phyloP scores from a whole-genome alignment of 257 asterid genomes.

The Nicotiana tomentosiformis region DNA sequence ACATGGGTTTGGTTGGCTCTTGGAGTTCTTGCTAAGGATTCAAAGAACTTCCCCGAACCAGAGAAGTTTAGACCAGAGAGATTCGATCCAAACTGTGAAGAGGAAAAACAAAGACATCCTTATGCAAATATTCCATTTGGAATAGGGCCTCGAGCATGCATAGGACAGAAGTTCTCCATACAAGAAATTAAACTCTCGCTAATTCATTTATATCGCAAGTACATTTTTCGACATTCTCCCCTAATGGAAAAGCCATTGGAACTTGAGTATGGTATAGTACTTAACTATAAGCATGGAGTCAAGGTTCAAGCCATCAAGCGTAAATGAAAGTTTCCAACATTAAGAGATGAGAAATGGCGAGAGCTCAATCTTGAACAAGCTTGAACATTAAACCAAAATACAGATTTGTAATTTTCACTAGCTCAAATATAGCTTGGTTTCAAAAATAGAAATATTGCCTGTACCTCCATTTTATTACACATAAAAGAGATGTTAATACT shows the following conservation, averaged over 20 bases:
- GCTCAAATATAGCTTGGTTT: background rate
- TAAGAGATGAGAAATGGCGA: background rate
- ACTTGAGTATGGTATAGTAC: conserved; percentile 71
- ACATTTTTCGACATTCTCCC: conserved; percentile 62
- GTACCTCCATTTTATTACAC: background rate
- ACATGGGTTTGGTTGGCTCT: conserved; percentile 98
- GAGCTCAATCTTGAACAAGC: background rate
- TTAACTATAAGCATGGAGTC: conserved; percentile 76
- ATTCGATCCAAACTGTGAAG: conserved; percentile 82
- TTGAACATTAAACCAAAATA: background rate
- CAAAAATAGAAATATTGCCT: background rate
- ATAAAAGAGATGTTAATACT: background rate
- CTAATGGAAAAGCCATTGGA: conserved; percentile 76
- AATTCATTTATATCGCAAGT: conserved; percentile 70
- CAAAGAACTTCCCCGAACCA: conserved; percentile 76
- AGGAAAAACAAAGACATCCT: conserved; percentile 80
- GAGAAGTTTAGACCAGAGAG: conserved; percentile 90
- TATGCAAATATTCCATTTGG: conserved; percentile 95
- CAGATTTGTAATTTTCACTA: background rate
- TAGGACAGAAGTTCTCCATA: conserved; percentile 81
- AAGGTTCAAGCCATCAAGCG: conserved; percentile 68
- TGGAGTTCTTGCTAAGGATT: conserved; percentile 90
- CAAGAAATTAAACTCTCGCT: conserved; percentile 76
- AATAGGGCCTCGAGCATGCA: conserved; percentile 89
- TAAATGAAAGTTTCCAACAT: conserved; percentile 14